phyloP scores from a whole-genome alignment of 805 yeast genomes.

The Saccharomyces jurei region DNA sequence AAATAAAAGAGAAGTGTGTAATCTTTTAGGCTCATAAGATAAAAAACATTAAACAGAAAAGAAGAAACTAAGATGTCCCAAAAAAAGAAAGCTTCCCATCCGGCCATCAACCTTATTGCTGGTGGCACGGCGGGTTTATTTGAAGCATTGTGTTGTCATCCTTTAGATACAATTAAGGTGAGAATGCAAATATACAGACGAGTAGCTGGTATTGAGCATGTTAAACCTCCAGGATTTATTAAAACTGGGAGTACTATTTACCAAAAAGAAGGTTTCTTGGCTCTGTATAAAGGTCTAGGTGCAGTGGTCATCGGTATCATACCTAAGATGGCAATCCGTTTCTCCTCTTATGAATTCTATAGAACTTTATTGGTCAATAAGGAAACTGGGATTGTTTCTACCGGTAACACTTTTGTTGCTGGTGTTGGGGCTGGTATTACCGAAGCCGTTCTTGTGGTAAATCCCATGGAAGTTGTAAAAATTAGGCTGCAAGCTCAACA shows the following conservation, averaged over 20 bases:
- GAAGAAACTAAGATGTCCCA: conserved; percentile 13
- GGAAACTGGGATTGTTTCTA: conserved; percentile 56
- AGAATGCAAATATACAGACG: conserved; percentile 88
- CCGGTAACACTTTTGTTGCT: conserved; percentile 73
- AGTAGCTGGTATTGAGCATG: conserved; percentile 38
- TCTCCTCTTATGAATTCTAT: conserved; percentile 87
- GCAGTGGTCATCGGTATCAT: conserved; percentile 96
- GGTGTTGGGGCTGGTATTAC: conserved; percentile 98
- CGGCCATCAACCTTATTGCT: conserved; percentile 66
- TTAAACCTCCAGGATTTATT: conserved; percentile 77
- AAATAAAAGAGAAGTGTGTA: not conserved
- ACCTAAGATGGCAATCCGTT: conserved; percentile 96
- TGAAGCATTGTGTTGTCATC: conserved; percentile 97
- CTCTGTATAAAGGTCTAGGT: conserved; percentile 90
- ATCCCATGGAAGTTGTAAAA: conserved; percentile 96
- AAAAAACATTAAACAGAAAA: not conserved
- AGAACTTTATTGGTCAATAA: conserved; percentile 56
- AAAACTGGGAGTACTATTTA: conserved; percentile 74
- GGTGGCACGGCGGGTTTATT: conserved; percentile 97
- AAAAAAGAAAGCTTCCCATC: conserved; percentile 32
- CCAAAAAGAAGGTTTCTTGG: conserved; percentile 70
- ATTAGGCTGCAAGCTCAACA: conserved; percentile 94
- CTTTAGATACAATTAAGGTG: conserved; percentile 94
- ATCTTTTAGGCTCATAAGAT: too few relatives aligned
- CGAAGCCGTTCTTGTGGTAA: conserved; percentile 89